Conservation (phyloP, 129 eudicot genomes). For the Saussurea involucrata region DNA sequence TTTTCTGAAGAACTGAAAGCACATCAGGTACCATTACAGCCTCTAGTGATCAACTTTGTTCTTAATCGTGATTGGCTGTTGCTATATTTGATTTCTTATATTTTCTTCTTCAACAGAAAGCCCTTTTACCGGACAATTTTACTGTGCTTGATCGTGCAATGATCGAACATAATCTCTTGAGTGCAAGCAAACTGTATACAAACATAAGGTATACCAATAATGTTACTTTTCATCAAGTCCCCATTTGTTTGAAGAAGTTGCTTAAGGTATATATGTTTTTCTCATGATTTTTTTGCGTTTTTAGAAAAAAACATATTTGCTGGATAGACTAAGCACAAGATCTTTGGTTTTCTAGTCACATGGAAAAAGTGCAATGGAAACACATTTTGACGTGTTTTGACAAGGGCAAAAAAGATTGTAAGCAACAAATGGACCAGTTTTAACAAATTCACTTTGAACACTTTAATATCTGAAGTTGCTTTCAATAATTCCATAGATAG, state of each 20-base stretch:
- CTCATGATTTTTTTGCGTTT: not conserved
- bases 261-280: not conserved
- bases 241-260: not conserved
- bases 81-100: conserved; percentile 6
- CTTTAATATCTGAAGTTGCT: not conserved
- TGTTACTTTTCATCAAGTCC: not conserved
- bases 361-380: not conserved
- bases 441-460: not conserved
- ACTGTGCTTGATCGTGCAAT: conserved; percentile 99
- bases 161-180: conserved; percentile 98
- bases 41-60: not conserved
- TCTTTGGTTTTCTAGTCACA: not conserved
- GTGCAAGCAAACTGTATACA: conserved; percentile 97
- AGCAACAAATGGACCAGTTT: not conserved
- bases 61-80: conserved; percentile 12
- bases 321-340: not conserved
- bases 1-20: conserved; percentile 96
- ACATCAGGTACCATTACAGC: conserved; percentile 67
- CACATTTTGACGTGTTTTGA: not conserved
- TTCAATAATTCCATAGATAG: not conserved
- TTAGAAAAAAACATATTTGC: not conserved
- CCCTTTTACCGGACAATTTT: conserved; percentile 88
- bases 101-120: conserved; percentile 53
- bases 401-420: not conserved
- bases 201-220: conserved; percentile 66